Percentiles rank a stretch among this genome's conserved stretches.
phyloP scores from a whole-genome alignment of 352 stramenopile species.

The Lagenidium giganteum region DNA sequence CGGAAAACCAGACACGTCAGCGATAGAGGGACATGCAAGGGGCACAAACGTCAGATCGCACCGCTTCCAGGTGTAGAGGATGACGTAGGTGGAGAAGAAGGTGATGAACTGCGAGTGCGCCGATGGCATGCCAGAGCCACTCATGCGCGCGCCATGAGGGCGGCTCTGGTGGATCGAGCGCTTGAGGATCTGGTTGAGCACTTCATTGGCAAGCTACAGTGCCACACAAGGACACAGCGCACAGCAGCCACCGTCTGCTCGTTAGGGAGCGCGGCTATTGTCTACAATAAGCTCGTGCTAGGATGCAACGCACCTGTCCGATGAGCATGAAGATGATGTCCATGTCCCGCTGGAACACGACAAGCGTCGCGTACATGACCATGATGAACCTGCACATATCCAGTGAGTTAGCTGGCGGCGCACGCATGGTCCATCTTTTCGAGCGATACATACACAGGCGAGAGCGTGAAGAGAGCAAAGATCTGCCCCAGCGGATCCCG shows the following conservation, averaged over 20 bases:
- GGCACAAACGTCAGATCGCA: conserved; percentile 8
- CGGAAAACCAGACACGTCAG: neutral
- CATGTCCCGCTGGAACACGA: conserved; percentile 76
- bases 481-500: conserved; percentile 55
- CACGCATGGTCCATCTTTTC: too few relatives aligned
- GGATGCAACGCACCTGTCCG: conserved; percentile 61
- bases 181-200: conserved; percentile 79
- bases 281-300: neutral
- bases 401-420: too few relatives aligned
- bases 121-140: conserved; percentile 69
- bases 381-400: conserved; percentile 75
- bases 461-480: conserved; percentile 72
- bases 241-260: too few relatives aligned
- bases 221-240: too few relatives aligned
- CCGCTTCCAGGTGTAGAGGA: conserved; percentile 68
- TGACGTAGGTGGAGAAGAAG: conserved; percentile 71
- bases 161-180: conserved; percentile 63
- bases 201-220: conserved; percentile 58
- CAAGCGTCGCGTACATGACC: conserved; percentile 77
- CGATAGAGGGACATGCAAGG: neutral
- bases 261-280: too few relatives aligned
- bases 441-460: conserved; percentile 47
- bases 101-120: conserved; percentile 78
- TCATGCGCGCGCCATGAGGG: conserved; percentile 56
- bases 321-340: conserved; percentile 65